Evolutionary conservation across 805 yeast genomes (phyloP).

Genomic region (Phaffomyces opuntiae): DNA sequence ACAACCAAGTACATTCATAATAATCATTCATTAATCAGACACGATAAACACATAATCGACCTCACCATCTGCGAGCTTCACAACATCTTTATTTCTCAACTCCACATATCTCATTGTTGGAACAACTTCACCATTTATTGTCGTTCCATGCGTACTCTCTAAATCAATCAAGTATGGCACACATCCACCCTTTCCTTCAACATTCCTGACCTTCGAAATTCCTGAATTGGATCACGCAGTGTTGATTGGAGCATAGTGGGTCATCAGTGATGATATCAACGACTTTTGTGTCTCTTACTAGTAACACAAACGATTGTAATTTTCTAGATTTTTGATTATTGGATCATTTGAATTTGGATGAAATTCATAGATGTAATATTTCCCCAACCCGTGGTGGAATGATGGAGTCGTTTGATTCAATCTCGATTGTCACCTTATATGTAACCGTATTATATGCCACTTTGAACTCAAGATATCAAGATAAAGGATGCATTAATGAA

Average conservation of each 20-base stretch:
- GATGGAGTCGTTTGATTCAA: conserved; percentile 28
- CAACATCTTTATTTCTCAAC: conserved; percentile 32
- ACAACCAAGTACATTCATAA: not conserved
- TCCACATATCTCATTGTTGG: conserved; percentile 37
- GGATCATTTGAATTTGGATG: conserved; percentile 21
- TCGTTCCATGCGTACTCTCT: conserved; percentile 42
- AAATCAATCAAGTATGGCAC: conserved; percentile 39
- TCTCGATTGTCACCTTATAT: no score
- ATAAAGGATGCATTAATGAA: no score
- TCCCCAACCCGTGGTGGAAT: conserved; percentile 23
- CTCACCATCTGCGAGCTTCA: conserved; percentile 31
- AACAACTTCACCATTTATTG: conserved; percentile 31
- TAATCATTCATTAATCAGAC: not conserved
- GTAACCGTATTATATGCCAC: no score
- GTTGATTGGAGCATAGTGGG: conserved; percentile 37
- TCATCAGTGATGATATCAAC: conserved; percentile 32
- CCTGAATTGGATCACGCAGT: conserved; percentile 42
- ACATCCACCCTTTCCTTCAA: not conserved
- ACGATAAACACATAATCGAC: conserved; percentile 25
- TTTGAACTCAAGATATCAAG: no score
- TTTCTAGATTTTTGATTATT: conserved; percentile 16
- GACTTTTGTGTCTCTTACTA: conserved; percentile 31
- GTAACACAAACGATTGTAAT: conserved; percentile 21
- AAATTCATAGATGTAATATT: conserved; percentile 26
- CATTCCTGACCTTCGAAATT: conserved; percentile 21